Percentiles rank a stretch among this genome's conserved stretches.
Evolutionary conservation across 2,329 filamentous ascomycete species (phyloP).

Genomic region (Truncatella angustata): DNA sequence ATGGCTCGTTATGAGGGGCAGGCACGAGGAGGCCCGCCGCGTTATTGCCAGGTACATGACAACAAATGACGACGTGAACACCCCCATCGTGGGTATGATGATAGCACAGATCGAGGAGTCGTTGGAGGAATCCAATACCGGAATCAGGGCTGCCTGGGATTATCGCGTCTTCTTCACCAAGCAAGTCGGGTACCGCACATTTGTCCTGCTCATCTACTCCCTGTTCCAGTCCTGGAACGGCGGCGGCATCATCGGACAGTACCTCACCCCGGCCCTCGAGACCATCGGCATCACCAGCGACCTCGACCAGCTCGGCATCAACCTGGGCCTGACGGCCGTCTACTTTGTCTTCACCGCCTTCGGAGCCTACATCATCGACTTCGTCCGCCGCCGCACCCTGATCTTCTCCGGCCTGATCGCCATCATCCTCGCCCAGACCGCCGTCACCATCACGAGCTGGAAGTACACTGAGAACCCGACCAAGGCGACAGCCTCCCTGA

Average conservation of each 20-base stretch:
- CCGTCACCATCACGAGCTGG: conserved; percentile 47
- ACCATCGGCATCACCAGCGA: conserved; percentile 37
- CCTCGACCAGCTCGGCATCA: conserved; percentile 39
- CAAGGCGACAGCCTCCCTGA: conserved; percentile 35
- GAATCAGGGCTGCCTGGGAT: conserved; percentile 39
- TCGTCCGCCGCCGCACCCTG: conserved; percentile 39
- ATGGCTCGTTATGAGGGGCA: conserved; percentile 9
- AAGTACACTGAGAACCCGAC: conserved; percentile 32
- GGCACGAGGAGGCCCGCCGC: conserved; percentile 1
- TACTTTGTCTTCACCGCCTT: conserved; percentile 45
- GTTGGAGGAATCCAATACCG: conserved; percentile 34
- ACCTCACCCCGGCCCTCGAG: conserved; percentile 37
- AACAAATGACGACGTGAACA: conserved; percentile 34
- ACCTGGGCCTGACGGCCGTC: conserved; percentile 39
- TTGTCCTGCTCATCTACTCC: conserved; percentile 43
- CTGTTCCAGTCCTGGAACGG: conserved; percentile 47
- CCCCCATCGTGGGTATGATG: conserved; percentile 40
- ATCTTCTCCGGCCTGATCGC: conserved; percentile 41
- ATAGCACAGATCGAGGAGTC: conserved; percentile 43
- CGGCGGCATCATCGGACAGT: conserved; percentile 42
- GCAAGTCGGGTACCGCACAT: conserved; percentile 38
- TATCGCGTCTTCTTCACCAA: conserved; percentile 45
- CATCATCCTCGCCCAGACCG: conserved; percentile 42
- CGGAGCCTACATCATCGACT: conserved; percentile 40
- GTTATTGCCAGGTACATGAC: conserved; percentile 33